These are phyloP conservation scores for Chrysopogon serrulatus DNA, from an alignment of 176 grass and related monocot species.

Conservation along the genomic window DNA sequence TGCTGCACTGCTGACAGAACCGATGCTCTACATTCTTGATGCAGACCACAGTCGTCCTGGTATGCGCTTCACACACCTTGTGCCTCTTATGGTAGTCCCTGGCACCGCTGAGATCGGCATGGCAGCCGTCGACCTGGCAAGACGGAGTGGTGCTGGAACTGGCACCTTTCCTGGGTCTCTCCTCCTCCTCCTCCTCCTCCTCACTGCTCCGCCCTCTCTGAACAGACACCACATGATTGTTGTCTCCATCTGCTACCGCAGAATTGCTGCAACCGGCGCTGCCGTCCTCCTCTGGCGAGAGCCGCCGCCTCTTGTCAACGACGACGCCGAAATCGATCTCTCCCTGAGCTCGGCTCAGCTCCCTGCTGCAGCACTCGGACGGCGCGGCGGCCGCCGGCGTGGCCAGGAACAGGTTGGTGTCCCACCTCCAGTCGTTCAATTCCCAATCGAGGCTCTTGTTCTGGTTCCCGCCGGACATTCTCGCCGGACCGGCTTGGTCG, in stretches of 20 bases:
- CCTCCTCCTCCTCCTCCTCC: constrained; percentile 34
- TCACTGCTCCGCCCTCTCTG: constrained; percentile 19
- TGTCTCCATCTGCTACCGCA: not conserved
- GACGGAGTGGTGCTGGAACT: constrained; percentile 18
- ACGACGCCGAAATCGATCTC: constrained; percentile 36
- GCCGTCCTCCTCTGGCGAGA: constrained; percentile 36
- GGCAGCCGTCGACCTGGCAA: constrained; percentile 80
- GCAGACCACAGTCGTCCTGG: constrained; percentile 39
- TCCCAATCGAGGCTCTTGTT: constrained; percentile 50
- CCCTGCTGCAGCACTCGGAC: constrained; percentile 15
- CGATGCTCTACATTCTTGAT: constrained; percentile 50
- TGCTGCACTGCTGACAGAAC: constrained; percentile 97
- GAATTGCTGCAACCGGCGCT: constrained; percentile 23
- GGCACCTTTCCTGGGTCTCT: constrained; percentile 23
- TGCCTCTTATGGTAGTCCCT: constrained; percentile 89
- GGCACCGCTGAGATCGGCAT: constrained; percentile 23
- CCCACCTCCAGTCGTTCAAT: constrained; percentile 62
- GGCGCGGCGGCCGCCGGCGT: constrained; percentile 9
- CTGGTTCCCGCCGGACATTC: constrained; percentile 11
- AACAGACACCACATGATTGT: not conserved
- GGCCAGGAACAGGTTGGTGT: constrained; percentile 43
- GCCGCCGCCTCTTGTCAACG: constrained; percentile 52
- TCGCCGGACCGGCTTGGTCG: not conserved
- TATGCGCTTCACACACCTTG: constrained; percentile 76
- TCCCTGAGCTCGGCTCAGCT: constrained; percentile 12